Base-by-base conservation (phyloP, 2,329 filamentous ascomycete genomes). In the Daldinia sp. region DNA sequence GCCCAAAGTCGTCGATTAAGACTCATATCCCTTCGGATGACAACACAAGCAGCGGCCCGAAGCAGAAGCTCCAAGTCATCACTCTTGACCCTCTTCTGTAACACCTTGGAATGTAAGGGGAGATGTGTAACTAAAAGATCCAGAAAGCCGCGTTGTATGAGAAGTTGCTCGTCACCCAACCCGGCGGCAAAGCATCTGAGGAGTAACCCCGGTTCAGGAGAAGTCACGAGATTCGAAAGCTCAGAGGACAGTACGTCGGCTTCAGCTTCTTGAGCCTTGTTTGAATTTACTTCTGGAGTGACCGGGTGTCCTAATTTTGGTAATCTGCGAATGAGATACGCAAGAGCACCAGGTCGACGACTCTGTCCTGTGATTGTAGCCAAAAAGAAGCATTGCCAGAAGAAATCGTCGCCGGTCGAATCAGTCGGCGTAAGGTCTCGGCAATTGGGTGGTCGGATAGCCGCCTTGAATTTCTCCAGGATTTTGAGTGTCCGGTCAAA, bases 361-460 rank as follows among this genome's bases (percentile, higher is more conserved):
- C 90, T 94, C 46, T 93, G 88, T 75, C 94, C 95, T 0, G 96
- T 98, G 67, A 99, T 96, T 18, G 93, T 92, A 9, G 95, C 93
- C 18, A 99, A 83, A 76, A 99, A 98, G 77, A 99, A 92, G 78
- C 94, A 98, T 81, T 99, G 96, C 96, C 96, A 99, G 79, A 98
- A 99, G 79, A 96, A 98, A 71, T 93, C 92, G 72, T 94, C 93
- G 9, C 90, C 89, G 7, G 86, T 86, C 51, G 83, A 87, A 79
- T 87, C 88, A 41, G 80, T 85, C 62, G 78, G 80, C 35, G 81
- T 88, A 71, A 84, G 84, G 60, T 80, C 82, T 71, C 86, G 82
- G 67, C 86, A 85, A 28, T 81, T 81, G 7, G 80, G 74, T 30
- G 89, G 82, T 64, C 90, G 85, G 74, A 94, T 87, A 54, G 88